These are phyloP conservation scores for Xylaria longipes DNA, from an alignment of 495 filamentous ascomycete genomes.

Conservation along the genomic window DNA sequence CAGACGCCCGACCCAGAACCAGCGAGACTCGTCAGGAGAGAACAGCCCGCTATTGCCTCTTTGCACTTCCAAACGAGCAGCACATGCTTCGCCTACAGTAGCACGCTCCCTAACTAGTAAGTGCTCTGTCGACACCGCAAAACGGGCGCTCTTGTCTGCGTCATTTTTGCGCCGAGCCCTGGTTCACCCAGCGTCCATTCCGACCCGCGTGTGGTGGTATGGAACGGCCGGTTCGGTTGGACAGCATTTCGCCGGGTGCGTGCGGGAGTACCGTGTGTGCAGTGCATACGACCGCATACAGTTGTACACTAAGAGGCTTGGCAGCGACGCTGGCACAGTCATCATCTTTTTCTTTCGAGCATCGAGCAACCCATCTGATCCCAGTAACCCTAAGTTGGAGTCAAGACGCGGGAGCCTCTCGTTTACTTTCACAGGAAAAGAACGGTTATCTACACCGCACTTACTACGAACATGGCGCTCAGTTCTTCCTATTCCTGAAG, in stretches of 20 bases:
- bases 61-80: slow-evolving; percentile 10
- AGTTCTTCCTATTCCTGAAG: neutral
- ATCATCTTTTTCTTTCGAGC: slow-evolving; percentile 16
- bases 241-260: neutral
- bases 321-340: slow-evolving; percentile 27
- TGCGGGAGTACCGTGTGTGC: neutral
- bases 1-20: neutral
- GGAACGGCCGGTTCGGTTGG: neutral
- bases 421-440: slow-evolving; percentile 3
- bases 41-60: neutral
- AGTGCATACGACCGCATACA: neutral
- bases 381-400: slow-evolving; percentile 8
- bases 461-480: neutral
- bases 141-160: slow-evolving; percentile 3
- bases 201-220: neutral
- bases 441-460: neutral
- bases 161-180: slow-evolving; percentile 12
- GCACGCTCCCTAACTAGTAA: neutral
- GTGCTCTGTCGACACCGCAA: neutral
- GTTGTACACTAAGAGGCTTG: slow-evolving; percentile 25
- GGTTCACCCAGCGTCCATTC: neutral
- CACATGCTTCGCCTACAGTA: slow-evolving; percentile 3
- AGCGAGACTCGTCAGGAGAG: neutral
- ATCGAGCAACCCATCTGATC: neutral
- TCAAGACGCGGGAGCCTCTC: neutral